Evolutionary conservation across 176 grass and related monocot genomes (phyloP), one percentile per base, ranked within the genome.

Genomic region (Triticum turgidum): DNA sequence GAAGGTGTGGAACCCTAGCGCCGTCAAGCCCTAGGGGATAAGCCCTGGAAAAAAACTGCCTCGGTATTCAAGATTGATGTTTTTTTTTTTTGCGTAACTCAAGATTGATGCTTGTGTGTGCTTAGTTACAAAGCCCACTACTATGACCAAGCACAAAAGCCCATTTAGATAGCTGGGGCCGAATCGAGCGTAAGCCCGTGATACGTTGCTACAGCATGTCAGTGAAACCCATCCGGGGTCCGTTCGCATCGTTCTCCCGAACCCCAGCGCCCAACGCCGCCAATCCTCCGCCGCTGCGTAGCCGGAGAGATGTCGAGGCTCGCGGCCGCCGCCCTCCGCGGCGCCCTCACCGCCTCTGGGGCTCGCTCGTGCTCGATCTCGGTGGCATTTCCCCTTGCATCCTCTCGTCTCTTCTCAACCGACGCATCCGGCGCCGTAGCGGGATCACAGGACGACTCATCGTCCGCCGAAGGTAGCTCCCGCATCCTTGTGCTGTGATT

Each of bases 301-400:
- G 71, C 77, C 71, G 86, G 64, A 81, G 71, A 81, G 65, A 91
- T 85, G 90, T 82, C 90, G 82, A 91, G 86, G 64, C 54, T 88
- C 64, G 54, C 72, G 51, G 82, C 41, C 13, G 90, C 86, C 63
- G 82, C 51, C 41, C 64, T 91, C 25, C 64, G 63, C 32, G 78
- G 82, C 32, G 70, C 82, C 78, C 13, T 71, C 2, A 37, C 77
- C 34, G 33, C 71, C 8, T 88, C 49, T 35, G 37, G 38, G 51
- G 6, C 20, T 3, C 32, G 44, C 29, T 25, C 29, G 9, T 69
- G 64, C 10, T 76, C 38, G 10, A 45, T 4, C 32, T 15, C 83
- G 1, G 54, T 52, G 11, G 52, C 72, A 15, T 69, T 49, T 47
- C 5, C 17, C 7, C 77, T 20, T 32, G 70, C 3, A 7, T 69